phyloP scores from a whole-genome alignment of 768 basidiomycete species.

The Pulveroboletus sp. region DNA sequence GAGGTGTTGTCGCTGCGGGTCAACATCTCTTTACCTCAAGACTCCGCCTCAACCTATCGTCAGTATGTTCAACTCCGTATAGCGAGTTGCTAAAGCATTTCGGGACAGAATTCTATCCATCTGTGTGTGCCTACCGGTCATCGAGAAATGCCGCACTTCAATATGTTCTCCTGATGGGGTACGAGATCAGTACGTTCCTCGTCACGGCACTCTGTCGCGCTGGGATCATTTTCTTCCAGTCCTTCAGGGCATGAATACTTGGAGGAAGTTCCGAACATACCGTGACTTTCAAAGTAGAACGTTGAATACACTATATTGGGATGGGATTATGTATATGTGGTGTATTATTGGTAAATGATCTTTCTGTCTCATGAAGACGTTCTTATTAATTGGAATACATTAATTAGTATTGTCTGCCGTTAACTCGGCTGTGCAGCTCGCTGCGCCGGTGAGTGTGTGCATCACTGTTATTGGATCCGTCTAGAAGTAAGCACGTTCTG shows the following conservation, averaged over 20 bases:
- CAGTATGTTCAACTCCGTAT: conserved; percentile 2
- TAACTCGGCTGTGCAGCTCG: conserved; percentile 13
- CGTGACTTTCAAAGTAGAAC: conserved; percentile 13
- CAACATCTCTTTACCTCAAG: conserved; percentile 12
- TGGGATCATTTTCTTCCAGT: conserved; percentile 7
- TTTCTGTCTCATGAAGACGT: background rate
- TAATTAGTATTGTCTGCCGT: conserved; percentile 8
- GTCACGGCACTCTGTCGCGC: background rate
- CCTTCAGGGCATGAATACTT: conserved; percentile 22
- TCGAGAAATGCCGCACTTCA: conserved; percentile 13
- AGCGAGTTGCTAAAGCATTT: background rate
- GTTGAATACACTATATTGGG: conserved; percentile 24
- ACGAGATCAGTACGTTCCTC: conserved; percentile 20
- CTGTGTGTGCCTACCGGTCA: conserved; percentile 11
- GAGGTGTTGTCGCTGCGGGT: conserved; percentile 5
- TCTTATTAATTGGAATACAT: background rate
- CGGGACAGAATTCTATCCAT: conserved; percentile 17
- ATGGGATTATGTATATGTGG: conserved; percentile 25
- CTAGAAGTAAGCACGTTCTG: background rate
- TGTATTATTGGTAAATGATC: conserved; percentile 16
- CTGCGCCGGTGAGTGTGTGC: conserved; percentile 18
- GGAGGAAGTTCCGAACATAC: conserved; percentile 22
- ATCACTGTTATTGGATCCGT: background rate
- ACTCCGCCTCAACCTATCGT: conserved; percentile 18
- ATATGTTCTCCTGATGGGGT: conserved; percentile 14